Base-by-base conservation (phyloP, 2,329 filamentous ascomycete species). In the Colletotrichum orbiculare region DNA sequence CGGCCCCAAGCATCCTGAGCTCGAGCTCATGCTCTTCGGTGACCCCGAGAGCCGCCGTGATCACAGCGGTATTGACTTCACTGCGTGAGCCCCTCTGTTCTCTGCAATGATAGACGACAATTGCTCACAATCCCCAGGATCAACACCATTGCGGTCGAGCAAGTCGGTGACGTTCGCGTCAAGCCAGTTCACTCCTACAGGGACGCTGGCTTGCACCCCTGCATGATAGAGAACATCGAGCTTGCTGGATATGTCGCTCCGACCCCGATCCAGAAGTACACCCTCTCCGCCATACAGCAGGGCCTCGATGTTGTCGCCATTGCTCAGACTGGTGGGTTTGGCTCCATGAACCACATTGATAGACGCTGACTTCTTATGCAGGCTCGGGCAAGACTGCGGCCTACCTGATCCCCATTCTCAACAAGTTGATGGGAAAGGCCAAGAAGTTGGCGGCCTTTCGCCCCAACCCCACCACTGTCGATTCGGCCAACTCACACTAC, bases 371-470 rank as follows among this genome's bases (percentile, higher is more conserved):
- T 46, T 41, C 6, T 12, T 45, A 25, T 11, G 9, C 54, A 97
- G 95, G 96, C 17, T 98, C 95, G 34, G 96, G 96, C 56, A 99
- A 99, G 83, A 99, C 96, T 0, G 95, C 92, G 0, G 94, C 96
- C 0, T 99, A 96, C 73, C 79, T 99, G 5, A 88, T 97, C 60
- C 96, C 96, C 0, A 92, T 97, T 65, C 73, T 98, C 55, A 97
- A 94, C 66, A 91, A 92, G 76, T 81, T 99, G 25, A 97, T 98
- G 93, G 96, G 96, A 34, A 98, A 98, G 80, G 93, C 92, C 6
- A 96, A 94, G 80, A 94, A 94, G 78, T 81, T 97, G 7, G 90
- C 90, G 1, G 94, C 92, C 6, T 85, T 88, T 48, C 91, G 94
- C 5, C 93, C 94, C 0, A 89, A 90, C 67, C 82, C 87, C 0